phyloP scores from a whole-genome alignment of 306 rosid species.

The Boehmeria nivea region DNA sequence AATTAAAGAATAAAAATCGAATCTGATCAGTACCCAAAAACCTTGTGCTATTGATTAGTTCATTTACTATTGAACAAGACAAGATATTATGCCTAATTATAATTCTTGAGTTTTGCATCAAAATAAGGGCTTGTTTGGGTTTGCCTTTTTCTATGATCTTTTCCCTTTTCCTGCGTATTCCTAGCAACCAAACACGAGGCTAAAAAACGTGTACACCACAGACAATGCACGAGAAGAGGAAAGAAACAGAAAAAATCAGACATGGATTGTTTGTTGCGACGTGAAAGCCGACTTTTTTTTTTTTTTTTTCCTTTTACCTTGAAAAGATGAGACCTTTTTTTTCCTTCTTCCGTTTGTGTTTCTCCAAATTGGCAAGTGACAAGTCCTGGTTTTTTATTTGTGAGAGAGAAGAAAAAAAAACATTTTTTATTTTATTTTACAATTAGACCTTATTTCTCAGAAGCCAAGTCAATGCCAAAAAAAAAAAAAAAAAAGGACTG shows the following conservation, averaged over 20 bases:
- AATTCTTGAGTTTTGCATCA: not conserved
- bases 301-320: constrained; percentile 23
- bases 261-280: constrained; percentile 20
- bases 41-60: too few species aligned
- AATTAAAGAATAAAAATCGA: not conserved
- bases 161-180: constrained; percentile 16
- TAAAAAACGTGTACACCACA: constrained; percentile 27
- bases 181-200: constrained; percentile 41
- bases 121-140: too few species aligned
- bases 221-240: constrained; percentile 23
- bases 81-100: too few species aligned
- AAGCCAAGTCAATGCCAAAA: constrained; percentile 28
- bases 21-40: not conserved
- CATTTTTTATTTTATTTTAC: not conserved
- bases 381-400: constrained; percentile 9
- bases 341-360: constrained; percentile 11
- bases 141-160: constrained; percentile 24
- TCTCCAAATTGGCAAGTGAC: constrained; percentile 13
- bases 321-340: too few species aligned
- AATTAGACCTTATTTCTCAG: constrained; percentile 4
- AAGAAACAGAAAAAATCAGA: constrained; percentile 20
- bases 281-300: constrained; percentile 33
- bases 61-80: too few species aligned
- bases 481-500: not conserved
- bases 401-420: constrained; percentile 12